Base-by-base conservation (phyloP, 2,329 filamentous ascomycete genomes). In the Rhynchosporium graminicola region DNA sequence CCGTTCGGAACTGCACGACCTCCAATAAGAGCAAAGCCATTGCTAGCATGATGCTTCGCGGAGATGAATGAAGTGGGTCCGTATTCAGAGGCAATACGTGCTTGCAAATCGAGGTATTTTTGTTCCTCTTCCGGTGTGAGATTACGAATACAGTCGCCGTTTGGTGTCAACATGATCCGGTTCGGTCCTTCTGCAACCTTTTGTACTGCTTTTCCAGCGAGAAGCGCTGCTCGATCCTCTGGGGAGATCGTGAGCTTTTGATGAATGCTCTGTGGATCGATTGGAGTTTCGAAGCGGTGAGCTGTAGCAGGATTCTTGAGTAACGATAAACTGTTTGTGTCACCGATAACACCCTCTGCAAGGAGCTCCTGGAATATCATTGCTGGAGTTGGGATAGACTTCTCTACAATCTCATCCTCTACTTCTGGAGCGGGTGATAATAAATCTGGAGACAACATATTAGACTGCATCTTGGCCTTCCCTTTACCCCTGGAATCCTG, bases 131-230 rank as follows among this genome's bases (percentile, higher is more conserved):
- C 84, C 3, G 82, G 77, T 1, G 82, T 86, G 59, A 95, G 76
- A 62, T 89, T 88, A 67, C 88, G 86, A n/a, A 94, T 80, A 72
- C 89, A 90, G 65, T 91, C 87, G 10, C 90, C 90, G 65, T 89
- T 87, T 0, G 90, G 88, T 0, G 90, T 92, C 58, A 93, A 84
- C 68, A 93, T 82, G 66, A 90, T 86, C 31, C 88, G 82, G 73
- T 83, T 64, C 74, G 63, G 82, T 60, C 85, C 86, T 65, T 89
- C 86, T 1, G 86, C 78, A 45, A 86, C 76, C 73, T 88, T 88
- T 63, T 81, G 83, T 8, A 89, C 83, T 10, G 84, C 78, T 64
- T 81, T 79, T 54, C 85, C 86, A 1, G 80, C 77, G n/a, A 81
- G 77, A 6, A 88, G 78, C 2, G 78, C 74, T 13, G 79, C 77